Base-by-base conservation (phyloP, 805 yeast genomes). In the Pichia manshurica region DNA sequence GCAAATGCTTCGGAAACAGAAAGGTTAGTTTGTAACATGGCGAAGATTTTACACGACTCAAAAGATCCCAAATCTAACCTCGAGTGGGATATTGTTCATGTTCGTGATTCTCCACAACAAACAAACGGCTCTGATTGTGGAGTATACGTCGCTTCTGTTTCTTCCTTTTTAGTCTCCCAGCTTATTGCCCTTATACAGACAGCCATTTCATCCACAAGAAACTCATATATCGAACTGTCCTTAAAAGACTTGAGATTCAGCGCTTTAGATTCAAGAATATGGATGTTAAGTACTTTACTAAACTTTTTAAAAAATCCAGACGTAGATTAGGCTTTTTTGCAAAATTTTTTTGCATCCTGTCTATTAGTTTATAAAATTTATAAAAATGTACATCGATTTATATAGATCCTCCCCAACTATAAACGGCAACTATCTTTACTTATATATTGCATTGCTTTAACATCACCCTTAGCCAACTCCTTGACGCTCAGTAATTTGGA, bases 401-500 rank as follows among this genome's bases (percentile, higher is more conserved):
- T 17, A 16, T 20, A 19, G 19, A 23, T 25, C 17, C n/a, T 15
- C 22, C 34, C 44, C 34, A 31, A 31, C 10, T 33, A 42, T 15
- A 15, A 10, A 8, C 15, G 19, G 22, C 21, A 21, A 25, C 35
- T 25, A 19, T 46, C 46, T 32, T 45, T 38, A 39, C 45, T 44
- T 17, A 47, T 50, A 15, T 33, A 29, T 13, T 48, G 19, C 51
- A 48, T 48, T 25, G 51, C 42, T 10, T 42, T 45, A 10, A 45
- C 46, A 45, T 48, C 95, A 4, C 96, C 96, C 22, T 70, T 67
- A 3, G 70, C 69, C 39, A 89, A 66, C 40, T 71, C 75, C 0
- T 80, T 79, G 28, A 77, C 72, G 44, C 82, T 88, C 44, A 93
- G 68, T 3, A 85, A 89, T 48, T 84, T 85, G 1, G 95, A 86